Evolutionary conservation across 768 basidiomycete genomes (phyloP).

Genomic region (Leccinum sublutescens): DNA sequence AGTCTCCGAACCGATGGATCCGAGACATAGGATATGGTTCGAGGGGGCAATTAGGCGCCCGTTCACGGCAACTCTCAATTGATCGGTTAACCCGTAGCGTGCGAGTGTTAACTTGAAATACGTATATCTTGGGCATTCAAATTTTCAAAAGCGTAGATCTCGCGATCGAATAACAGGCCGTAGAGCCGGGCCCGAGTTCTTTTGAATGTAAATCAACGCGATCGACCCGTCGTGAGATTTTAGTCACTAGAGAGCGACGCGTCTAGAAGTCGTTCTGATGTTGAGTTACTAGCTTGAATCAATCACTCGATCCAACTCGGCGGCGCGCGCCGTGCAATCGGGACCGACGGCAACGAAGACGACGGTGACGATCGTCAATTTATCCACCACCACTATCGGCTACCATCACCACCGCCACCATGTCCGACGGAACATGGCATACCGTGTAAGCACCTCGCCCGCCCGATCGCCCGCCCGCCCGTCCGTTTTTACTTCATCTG

Average conservation of each 20-base stretch:
- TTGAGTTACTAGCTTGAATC: neutral
- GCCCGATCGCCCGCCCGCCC: neutral
- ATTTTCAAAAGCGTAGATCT: too few species aligned
- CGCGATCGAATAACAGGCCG: too few species aligned
- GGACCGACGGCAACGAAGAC: neutral
- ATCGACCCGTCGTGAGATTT: too few species aligned
- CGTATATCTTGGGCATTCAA: too few species aligned
- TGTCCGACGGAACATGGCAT: constrained; percentile 46
- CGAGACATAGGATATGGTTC: too few species aligned
- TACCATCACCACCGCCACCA: constrained; percentile 7
- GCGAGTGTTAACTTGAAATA: too few species aligned
- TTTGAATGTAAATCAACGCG: neutral
- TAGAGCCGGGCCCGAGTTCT: neutral
- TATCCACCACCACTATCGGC: neutral
- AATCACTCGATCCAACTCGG: neutral
- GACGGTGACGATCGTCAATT: neutral
- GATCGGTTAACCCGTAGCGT: constrained; percentile 1
- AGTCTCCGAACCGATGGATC: too few species aligned
- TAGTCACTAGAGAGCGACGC: neutral
- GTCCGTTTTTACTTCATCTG: neutral
- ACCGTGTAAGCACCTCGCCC: constrained; percentile 42
- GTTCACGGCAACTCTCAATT: neutral
- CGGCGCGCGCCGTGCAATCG: neutral
- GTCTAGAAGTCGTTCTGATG: neutral
- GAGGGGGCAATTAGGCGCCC: neutral